Percentiles rank a stretch among this genome's conserved stretches.
phyloP scores from a whole-genome alignment of 1,139 yeast species.

The Scheffersomyces quercinus region DNA sequence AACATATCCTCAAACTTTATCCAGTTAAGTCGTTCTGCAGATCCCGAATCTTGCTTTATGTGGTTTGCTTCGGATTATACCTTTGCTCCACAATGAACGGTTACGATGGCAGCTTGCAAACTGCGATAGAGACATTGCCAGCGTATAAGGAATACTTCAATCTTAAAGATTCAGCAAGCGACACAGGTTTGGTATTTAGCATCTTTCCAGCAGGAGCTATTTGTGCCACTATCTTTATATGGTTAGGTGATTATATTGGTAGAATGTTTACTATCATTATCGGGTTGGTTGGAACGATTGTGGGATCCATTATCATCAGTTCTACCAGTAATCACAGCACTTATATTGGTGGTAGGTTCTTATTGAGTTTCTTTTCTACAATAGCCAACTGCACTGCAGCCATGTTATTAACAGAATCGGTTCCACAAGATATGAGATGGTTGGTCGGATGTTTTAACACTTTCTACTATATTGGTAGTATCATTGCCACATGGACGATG shows the following conservation, averaged over 20 bases:
- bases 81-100: neutral
- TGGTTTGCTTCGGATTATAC: neutral
- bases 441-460: constrained; percentile 22
- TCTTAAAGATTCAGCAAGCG: constrained; percentile 12
- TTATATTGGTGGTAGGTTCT: constrained; percentile 25
- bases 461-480: constrained; percentile 26
- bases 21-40: neutral
- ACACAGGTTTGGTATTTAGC: constrained; percentile 21
- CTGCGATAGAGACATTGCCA: neutral
- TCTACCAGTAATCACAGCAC: constrained; percentile 16
- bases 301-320: constrained; percentile 27
- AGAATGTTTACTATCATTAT: constrained; percentile 18
- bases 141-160: neutral
- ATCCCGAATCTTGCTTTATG: neutral
- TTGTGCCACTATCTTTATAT: constrained; percentile 13
- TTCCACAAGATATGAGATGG: constrained; percentile 25
- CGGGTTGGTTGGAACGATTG: constrained; percentile 19
- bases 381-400: constrained; percentile 21
- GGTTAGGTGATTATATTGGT: constrained; percentile 9
- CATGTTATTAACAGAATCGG: constrained; percentile 24
- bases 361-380: constrained; percentile 13
- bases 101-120: neutral
- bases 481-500: constrained; percentile 25
- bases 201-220: constrained; percentile 21
- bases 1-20: neutral